These are phyloP conservation scores for Quercus bicolor DNA, from an alignment of 306 rosid species.

Conservation along the genomic window DNA sequence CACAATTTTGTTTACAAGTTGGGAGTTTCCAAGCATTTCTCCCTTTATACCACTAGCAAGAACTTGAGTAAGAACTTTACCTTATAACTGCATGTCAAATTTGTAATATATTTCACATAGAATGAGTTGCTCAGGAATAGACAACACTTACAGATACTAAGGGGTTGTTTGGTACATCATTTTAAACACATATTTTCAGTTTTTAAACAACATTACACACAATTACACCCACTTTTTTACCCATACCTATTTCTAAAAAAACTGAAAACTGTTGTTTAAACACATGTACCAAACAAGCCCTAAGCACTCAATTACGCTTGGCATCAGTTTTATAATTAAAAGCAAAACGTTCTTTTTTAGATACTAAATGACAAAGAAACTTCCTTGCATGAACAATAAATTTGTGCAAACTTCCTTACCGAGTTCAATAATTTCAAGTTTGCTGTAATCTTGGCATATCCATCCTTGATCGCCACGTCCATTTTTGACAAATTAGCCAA, in stretches of 20 bases:
- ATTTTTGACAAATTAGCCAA: constrained; percentile 78
- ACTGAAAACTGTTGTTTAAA: too few species aligned
- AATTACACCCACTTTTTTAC: too few species aligned
- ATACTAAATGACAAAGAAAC: constrained; percentile 3
- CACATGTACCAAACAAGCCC: too few species aligned
- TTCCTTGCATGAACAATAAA: constrained; percentile 10
- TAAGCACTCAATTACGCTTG: not conserved
- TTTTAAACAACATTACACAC: too few species aligned
- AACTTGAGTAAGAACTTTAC: not conserved
- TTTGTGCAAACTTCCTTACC: constrained; percentile 40
- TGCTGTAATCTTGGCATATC: constrained; percentile 78
- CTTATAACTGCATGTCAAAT: not conserved
- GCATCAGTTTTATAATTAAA: not conserved
- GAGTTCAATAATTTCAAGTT: constrained; percentile 58
- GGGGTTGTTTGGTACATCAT: too few species aligned
- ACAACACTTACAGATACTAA: not conserved
- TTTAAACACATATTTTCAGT: too few species aligned
- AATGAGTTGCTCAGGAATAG: constrained; percentile 1
- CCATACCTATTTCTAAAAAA: too few species aligned
- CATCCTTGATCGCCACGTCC: constrained; percentile 78
- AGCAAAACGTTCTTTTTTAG: not conserved
- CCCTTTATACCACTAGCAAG: too few species aligned
- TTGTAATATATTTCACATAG: constrained; percentile 9
- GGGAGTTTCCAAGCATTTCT: not conserved
- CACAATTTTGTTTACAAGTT: not conserved